These are phyloP conservation scores for Penicillium taxi DNA, from an alignment of 495 filamentous ascomycete genomes.

Conservation along the genomic window DNA sequence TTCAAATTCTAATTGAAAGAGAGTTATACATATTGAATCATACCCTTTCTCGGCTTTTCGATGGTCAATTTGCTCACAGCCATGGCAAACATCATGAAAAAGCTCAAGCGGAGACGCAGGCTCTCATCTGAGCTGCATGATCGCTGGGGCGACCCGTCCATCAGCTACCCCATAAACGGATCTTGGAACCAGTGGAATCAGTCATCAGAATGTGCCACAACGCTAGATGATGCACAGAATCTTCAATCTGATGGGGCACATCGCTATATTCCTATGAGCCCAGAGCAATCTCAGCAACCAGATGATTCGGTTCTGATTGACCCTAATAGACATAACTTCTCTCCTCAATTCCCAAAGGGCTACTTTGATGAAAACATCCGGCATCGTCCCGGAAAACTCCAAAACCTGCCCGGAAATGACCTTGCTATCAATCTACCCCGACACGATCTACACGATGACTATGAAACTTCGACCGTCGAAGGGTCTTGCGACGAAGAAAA, in stretches of 20 bases:
- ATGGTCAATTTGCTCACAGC: conserved; percentile 23
- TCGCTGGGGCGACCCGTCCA: conserved; percentile 38
- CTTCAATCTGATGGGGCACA: conserved; percentile 2
- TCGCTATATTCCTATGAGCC: conserved; percentile 7
- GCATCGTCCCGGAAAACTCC: conserved; percentile 10
- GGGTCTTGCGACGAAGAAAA: conserved; percentile 21
- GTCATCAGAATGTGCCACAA: conserved; percentile 8
- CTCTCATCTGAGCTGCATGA: conserved; percentile 35
- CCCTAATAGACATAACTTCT: conserved; percentile 2
- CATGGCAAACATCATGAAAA: conserved; percentile 33
- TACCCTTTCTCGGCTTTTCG: too few relatives aligned
- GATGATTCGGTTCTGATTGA: background rate
- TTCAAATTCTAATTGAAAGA: too few relatives aligned
- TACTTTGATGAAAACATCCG: conserved; percentile 32
- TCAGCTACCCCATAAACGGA: conserved; percentile 35
- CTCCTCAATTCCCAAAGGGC: conserved; percentile 28
- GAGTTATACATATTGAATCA: too few relatives aligned
- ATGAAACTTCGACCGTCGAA: conserved; percentile 6
- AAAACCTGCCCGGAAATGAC: conserved; percentile 1
- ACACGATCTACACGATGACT: conserved; percentile 3
- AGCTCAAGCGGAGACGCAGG: conserved; percentile 32
- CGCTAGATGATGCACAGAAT: background rate
- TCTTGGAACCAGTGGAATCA: conserved; percentile 38
- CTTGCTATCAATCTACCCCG: conserved; percentile 8
- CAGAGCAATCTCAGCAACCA: conserved; percentile 2